Evolutionary conservation across 1,139 yeast genomes (phyloP), one percentile per base, ranked within the genome.

Genomic region (Candida smagusa): DNA sequence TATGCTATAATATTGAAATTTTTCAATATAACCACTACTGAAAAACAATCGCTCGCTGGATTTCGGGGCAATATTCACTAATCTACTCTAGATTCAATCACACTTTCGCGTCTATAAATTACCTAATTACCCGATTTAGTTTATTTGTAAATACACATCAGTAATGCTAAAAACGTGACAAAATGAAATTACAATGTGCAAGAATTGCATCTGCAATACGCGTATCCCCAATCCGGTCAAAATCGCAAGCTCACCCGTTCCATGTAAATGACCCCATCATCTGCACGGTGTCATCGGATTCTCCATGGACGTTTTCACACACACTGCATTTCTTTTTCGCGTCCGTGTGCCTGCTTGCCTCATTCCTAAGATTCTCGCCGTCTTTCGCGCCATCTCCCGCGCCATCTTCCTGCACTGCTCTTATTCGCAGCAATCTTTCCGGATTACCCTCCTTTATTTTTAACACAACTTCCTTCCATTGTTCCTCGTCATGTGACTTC

Each of bases 261-360:
- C 35, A 33, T 19, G 30, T 30, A 22, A 33, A 33, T 23, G 35
- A 26, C 26, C 35, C 35, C 35, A 33, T 33, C 16, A 33, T 22
- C 12, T 33, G 35, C 12, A 33, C 30, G 9, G 35, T 33, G 19
- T 33, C 35, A 16, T 23, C 11, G 19, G 5, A 16, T n/a, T 23
- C 26, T 9, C 6, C 11, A 6, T 23, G 26, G 11, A 23, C 9
- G 11, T n/a, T 23, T 7, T 31, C 33, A 12, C 33, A 31, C 19
- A 27, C 23, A 12, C 23, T 27, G 33, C 33, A 31, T 31, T 31
- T 31, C 33, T 31, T 31, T 31, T 23, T 4, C 19, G 19, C 19
- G 19, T 16, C 5, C 5, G 19, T 16, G 19, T 16, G 19, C 19
- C 19, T 16, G 19, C 19, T 16, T 16, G 19, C 19, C 19, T 16